phyloP scores from a whole-genome alignment of 2,329 filamentous ascomycete species.

The Pyrenophora seminiperda region DNA sequence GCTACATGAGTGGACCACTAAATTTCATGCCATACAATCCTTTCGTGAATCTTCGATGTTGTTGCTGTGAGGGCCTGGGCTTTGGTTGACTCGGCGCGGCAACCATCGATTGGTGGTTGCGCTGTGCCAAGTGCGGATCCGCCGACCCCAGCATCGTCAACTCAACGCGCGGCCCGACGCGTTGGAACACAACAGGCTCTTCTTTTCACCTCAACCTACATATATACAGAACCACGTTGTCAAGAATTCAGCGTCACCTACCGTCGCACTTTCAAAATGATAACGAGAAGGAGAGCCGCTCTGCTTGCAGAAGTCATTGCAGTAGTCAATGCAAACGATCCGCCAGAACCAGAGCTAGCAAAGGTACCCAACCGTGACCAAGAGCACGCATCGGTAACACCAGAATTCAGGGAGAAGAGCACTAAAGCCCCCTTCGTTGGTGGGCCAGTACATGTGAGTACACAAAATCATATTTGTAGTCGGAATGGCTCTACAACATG shows the following conservation, averaged over 20 bases:
- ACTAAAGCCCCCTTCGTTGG: neutral
- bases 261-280: neutral
- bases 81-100: constrained; percentile 17
- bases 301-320: neutral
- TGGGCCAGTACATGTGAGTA: neutral
- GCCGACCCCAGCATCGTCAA: neutral
- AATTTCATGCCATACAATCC: too few species aligned
- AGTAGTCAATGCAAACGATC: neutral
- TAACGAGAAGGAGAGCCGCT: constrained; percentile 1
- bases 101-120: constrained; percentile 14
- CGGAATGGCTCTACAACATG: neutral
- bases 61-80: constrained; percentile 12
- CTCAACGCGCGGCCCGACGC: neutral
- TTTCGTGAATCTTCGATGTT: constrained; percentile 9
- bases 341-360: constrained; percentile 1
- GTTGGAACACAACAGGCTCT: neutral
- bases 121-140: constrained; percentile 13
- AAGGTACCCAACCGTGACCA: neutral
- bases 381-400: neutral
- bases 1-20: too few species aligned
- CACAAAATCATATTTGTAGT: neutral
- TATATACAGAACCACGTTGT: neutral
- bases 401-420: neutral
- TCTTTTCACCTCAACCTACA: neutral
- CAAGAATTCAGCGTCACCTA: constrained; percentile 3